Conservation (phyloP, 768 basidiomycete species). For the Kwoniella sp. region DNA sequence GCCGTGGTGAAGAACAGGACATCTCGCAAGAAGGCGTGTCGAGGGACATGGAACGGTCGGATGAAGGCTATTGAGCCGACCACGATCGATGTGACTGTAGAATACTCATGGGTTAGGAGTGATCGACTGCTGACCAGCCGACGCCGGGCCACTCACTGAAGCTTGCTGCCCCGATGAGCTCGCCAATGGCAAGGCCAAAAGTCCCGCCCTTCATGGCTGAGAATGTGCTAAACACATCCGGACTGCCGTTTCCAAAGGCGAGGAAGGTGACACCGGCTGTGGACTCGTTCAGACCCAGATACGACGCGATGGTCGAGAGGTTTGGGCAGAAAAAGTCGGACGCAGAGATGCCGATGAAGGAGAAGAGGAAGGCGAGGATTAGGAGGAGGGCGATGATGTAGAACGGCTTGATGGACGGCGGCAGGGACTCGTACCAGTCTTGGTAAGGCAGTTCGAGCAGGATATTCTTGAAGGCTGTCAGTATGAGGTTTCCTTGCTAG, state of each 20-base stretch:
- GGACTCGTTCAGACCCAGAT: slow-evolving; percentile 83
- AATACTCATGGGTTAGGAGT: too few species aligned
- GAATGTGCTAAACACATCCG: slow-evolving; percentile 93
- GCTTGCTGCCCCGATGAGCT: slow-evolving; percentile 87
- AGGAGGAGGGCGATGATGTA: slow-evolving; percentile 18
- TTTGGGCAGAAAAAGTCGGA: slow-evolving; percentile 98
- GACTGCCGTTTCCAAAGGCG: slow-evolving; percentile 95
- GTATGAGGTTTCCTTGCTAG: background rate
- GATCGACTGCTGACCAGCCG: too few species aligned
- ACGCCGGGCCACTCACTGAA: slow-evolving; percentile 56
- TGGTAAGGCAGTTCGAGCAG: slow-evolving; percentile 11
- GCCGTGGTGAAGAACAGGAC: slow-evolving; percentile 90
- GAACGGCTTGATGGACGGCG: slow-evolving; percentile 14
- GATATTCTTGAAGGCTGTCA: background rate
- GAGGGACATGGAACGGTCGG: slow-evolving; percentile 82
- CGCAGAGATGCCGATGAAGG: slow-evolving; percentile 87
- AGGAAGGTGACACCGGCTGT: slow-evolving; percentile 95
- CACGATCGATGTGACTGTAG: slow-evolving; percentile 76
- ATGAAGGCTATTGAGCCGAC: slow-evolving; percentile 98
- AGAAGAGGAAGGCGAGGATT: slow-evolving; percentile 70
- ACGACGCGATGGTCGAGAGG: slow-evolving; percentile 77
- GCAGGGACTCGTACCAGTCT: slow-evolving; percentile 15
- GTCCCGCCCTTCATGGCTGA: slow-evolving; percentile 81
- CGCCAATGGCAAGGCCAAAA: slow-evolving; percentile 86
- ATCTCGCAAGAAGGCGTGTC: slow-evolving; percentile 79